Percentiles rank a stretch among this genome's conserved stretches.
Evolutionary conservation across 768 basidiomycete genomes (phyloP).

Genomic region (Cystofilobasidium bisporidii): DNA sequence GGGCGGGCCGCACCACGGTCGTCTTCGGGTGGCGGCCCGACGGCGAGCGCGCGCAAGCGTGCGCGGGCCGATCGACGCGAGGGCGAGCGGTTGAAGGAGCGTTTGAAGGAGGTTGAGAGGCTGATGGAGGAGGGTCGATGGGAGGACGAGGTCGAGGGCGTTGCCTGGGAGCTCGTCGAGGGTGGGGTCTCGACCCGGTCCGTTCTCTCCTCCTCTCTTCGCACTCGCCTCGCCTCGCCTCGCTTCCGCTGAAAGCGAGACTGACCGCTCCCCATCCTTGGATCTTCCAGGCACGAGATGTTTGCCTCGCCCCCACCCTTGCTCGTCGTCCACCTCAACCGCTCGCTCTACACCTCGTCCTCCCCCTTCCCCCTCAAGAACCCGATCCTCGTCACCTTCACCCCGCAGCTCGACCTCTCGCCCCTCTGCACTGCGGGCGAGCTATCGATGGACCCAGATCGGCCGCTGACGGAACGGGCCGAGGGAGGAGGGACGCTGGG

Average conservation of each 20-base stretch:
- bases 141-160: conserved; percentile 63
- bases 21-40: no score
- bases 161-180: conserved; percentile 67
- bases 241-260: background rate
- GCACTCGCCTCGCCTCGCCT: background rate
- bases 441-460: conserved; percentile 45
- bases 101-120: conserved; percentile 58
- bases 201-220: conserved; percentile 32
- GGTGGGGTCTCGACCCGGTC: conserved; percentile 84
- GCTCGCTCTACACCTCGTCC: conserved; percentile 72
- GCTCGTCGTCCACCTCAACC: conserved; percentile 79
- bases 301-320: conserved; percentile 65
- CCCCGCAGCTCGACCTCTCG: conserved; percentile 79
- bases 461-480: background rate
- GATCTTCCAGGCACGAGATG: conserved; percentile 30
- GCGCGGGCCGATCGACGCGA: conserved; percentile 61
- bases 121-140: conserved; percentile 56
- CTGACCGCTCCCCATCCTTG: conserved; percentile 6
- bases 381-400: conserved; percentile 65
- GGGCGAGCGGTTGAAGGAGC: conserved; percentile 52
- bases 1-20: no score
- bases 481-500: background rate
- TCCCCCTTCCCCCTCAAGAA: conserved; percentile 73
- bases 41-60: conserved; percentile 61
- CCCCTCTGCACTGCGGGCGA: conserved; percentile 75